A percentile compares a stretch with the other conserved stretches of the same genome.
phyloP scores from a whole-genome alignment of 164 flowering plant genomes.

The Cinnamomum chago region DNA sequence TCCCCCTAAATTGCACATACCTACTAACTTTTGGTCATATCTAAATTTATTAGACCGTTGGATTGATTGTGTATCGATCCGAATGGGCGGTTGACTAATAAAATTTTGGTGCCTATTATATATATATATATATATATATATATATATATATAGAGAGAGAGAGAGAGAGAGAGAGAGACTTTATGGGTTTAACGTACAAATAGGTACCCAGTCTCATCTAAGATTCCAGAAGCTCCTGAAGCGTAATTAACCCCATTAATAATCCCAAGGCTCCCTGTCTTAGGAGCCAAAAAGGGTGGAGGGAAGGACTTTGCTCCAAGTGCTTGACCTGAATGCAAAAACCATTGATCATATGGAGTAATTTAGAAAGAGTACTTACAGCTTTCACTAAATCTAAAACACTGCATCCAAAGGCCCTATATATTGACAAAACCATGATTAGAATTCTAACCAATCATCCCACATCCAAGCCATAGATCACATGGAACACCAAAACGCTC shows the following conservation, averaged over 20 bases:
- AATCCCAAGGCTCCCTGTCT: conserved; percentile 18
- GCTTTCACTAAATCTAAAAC: background rate
- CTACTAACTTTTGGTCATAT: no score
- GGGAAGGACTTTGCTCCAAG: conserved; percentile 50
- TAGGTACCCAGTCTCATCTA: conserved; percentile 46
- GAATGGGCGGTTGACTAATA: no score
- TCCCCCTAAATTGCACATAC: no score
- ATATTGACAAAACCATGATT: background rate
- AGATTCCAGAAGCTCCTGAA: conserved; percentile 65
- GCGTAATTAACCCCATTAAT: conserved; percentile 56
- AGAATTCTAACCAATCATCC: background rate
- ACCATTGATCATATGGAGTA: background rate
- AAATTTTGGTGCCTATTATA: no score
- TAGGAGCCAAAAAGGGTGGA: conserved; percentile 52
- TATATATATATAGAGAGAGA: background rate
- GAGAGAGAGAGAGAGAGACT: background rate
- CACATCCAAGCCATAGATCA: background rate
- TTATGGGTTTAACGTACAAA: conserved; percentile 35
- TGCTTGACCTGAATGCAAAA: conserved; percentile 35
- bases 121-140: no score
- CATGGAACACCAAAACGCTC: background rate
- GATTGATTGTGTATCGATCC: no score
- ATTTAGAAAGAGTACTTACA: background rate
- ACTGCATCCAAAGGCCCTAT: background rate
- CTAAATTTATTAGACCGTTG: no score